Base-by-base conservation (phyloP, 108 stramenopile species). In the Nitzschia sp. region DNA sequence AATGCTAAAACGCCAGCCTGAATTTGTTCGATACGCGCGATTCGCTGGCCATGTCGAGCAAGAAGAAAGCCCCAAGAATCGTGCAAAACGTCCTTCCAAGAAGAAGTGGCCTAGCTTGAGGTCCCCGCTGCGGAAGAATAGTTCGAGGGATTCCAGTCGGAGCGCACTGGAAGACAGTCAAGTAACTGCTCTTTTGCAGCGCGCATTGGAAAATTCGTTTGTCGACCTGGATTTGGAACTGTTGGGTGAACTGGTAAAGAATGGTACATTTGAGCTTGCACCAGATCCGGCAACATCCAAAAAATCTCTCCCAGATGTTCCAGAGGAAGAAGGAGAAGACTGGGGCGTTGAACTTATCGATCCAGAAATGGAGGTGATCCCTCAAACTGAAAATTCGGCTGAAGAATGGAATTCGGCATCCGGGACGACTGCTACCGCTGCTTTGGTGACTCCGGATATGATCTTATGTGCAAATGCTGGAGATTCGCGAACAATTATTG, bases 391-490 rank as follows among this genome's bases (percentile, higher is more conserved):
- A n/a, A n/a, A n/a, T n/a, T 13, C 38, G 6, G 9, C 38, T 13
- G 38, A 42, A 42, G 13, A 42, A 13, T 13, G 9, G 13, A 6
- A 42, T 13, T 42, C 38, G 6, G 78, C 83, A 38, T 74, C 86
- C 2, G 98, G 98, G 9, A 95, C 95, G 29, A 97, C 98, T 4
- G 95, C 91, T 2, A 66, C 86, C 13, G 76, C 84, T 26, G 92
- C 86, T 0, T 30, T 98, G 51, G 42, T 97, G 2, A 93, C 96
- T 3, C 97, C 97, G 11, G 68, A 74, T 25, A 85, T 81, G 56
- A 79, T 97, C 35, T 63, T 97, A 35, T 95, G 94, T 65, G 96
- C 96, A 71, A 99, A 99, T 75, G 89, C 92, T 13, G 98, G 98
- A 45, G 98, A 99, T 77, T 92, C 92, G 34, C 87, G 98, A 26